Evolutionary conservation across 306 rosid genomes (phyloP), one percentile per base, ranked within the genome.

Genomic region (Vachellia pachyceras): DNA sequence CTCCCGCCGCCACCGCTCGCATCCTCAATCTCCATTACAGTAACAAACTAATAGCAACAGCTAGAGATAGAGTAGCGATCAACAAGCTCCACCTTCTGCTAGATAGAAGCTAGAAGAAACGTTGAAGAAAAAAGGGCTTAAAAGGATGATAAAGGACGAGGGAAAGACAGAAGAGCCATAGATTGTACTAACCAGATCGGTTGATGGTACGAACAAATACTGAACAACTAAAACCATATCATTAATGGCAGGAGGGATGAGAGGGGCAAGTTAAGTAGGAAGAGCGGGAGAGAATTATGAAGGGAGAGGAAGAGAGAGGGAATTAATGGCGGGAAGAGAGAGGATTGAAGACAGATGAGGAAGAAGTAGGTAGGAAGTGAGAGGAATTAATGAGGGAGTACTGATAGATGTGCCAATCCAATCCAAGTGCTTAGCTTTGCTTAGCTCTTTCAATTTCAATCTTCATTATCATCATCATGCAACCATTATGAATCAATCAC

Each of bases 21-120:
- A 2, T 55, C 69, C 71, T 91, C 91, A 63, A 91, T 91, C 83
- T 91, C 95, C 95, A 91, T 91, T 22, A 20, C 64, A 57, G 33
- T 10, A 57, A 57, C 14, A 57, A 54, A 5, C 60, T 54, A 54
- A 18, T 2, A 18, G 17, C 6, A 49, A 3, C 7, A 18, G 11
- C 60, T 18, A 20, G 13, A 20, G 8, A 20, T 10, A 55, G 63
- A 55, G 63, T 9, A 54, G 2, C 33, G 33, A 29, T 29, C 2
- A 29, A 54, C 5, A 22, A 55, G 7, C 63, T 55, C 11, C 63
- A 20, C 4, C 63, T 55, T 55, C 29, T 8, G 63, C 11, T 20
- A 55, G 63, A n/a, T 20, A 55, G 29, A 55, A 49, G 55, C 7
- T 8, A 11, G 36, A 23, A 10, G 2, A 10, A 23, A 52, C 57